A percentile compares a stretch with the other conserved stretches of the same genome.
phyloP scores from a whole-genome alignment of 73 alveolate genomes.

The Paramecium caudatum region DNA sequence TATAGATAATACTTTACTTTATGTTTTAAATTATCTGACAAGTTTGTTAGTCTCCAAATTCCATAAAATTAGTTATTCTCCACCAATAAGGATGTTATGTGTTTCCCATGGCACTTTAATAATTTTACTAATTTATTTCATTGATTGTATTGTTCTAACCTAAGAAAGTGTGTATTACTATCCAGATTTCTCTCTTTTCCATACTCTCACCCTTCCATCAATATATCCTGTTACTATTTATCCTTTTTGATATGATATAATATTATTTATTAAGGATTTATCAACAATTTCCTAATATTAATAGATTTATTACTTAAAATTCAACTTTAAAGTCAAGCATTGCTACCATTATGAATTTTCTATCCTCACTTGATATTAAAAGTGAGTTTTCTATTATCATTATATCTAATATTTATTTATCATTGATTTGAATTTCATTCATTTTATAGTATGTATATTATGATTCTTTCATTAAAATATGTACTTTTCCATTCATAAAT shows the following conservation, averaged over 20 bases:
- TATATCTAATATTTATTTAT: not conserved
- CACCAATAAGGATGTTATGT: conserved; percentile 8
- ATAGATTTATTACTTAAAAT: not conserved
- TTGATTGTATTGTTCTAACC: not conserved
- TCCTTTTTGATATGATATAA: not conserved
- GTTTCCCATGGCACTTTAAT: conserved; percentile 37
- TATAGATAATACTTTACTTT: not conserved
- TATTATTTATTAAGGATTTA: conserved; percentile 21
- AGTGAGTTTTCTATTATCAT: not conserved
- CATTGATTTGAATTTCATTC: not conserved
- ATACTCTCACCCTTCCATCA: conserved; percentile 55
- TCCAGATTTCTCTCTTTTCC: conserved; percentile 31
- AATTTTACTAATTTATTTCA: conserved; percentile 17
- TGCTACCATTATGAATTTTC: not conserved
- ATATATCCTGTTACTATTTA: not conserved
- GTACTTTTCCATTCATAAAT: not conserved
- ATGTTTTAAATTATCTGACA: not conserved
- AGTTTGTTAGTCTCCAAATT: conserved; percentile 2
- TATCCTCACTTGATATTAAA: not conserved
- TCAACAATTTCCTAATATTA: conserved; percentile 7
- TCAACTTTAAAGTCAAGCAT: not conserved
- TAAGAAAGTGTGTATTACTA: not conserved
- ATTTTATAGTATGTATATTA: not conserved
- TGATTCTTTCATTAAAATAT: not conserved
- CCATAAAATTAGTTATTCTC: not conserved